Evolutionary conservation across 225 moss, liverwort and hornwort genomes (phyloP).

Genomic region (Straminergon stramineum): DNA sequence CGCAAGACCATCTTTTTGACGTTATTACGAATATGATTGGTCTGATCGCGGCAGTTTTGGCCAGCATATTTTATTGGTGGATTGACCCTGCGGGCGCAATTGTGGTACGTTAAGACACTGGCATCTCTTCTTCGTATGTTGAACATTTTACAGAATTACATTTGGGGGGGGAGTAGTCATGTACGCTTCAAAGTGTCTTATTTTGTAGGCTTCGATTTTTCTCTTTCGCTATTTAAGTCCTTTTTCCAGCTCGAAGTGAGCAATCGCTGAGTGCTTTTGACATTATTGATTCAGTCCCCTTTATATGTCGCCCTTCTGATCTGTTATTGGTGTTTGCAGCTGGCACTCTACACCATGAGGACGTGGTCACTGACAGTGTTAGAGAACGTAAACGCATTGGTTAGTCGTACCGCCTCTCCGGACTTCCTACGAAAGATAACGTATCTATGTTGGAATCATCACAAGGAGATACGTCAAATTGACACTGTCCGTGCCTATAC

Average conservation of each 20-base stretch:
- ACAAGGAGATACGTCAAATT: conserved; percentile 83
- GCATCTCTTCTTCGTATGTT: neutral
- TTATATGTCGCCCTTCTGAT: neutral
- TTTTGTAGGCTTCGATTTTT: neutral
- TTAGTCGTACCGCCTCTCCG: conserved; percentile 80
- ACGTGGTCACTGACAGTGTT: conserved; percentile 85
- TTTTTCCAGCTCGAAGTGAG: neutral
- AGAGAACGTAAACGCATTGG: conserved; percentile 81
- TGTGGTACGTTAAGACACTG: conserved; percentile 33
- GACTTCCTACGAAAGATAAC: conserved; percentile 80
- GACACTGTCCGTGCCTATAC: conserved; percentile 95
- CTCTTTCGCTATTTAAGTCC: neutral
- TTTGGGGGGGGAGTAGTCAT: neutral
- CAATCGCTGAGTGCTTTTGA: neutral
- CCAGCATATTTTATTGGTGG: conserved; percentile 68
- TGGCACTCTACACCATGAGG: conserved; percentile 91
- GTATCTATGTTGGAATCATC: conserved; percentile 90
- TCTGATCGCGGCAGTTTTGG: conserved; percentile 68
- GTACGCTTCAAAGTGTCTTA: neutral
- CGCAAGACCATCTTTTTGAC: conserved; percentile 88
- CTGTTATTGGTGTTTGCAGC: conserved; percentile 24
- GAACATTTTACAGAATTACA: neutral
- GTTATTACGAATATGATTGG: conserved; percentile 82
- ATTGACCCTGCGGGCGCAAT: conserved; percentile 82
- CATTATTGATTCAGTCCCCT: neutral